Evolutionary conservation across 1,139 yeast genomes (phyloP).

Genomic region (Suhomyces anneliseae): DNA sequence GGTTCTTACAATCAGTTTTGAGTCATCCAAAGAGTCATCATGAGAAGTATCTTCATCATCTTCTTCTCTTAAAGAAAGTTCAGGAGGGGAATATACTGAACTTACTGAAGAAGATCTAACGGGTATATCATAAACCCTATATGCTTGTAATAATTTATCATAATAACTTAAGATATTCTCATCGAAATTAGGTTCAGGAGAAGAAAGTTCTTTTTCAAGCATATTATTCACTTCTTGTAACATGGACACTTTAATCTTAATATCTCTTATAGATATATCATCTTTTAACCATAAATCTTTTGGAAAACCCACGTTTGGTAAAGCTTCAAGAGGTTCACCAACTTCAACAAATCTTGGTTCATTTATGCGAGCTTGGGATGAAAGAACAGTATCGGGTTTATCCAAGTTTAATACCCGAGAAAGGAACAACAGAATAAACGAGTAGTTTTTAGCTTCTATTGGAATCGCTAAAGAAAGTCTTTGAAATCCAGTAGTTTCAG

Average conservation of each 20-base stretch:
- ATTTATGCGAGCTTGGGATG: conserved; percentile 3
- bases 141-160: conserved; percentile 37
- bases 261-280: conserved; percentile 33
- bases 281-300: conserved; percentile 42
- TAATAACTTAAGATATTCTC: conserved; percentile 35
- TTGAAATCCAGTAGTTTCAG: conserved; percentile 18
- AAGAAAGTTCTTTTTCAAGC: conserved; percentile 28
- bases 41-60: conserved; percentile 23
- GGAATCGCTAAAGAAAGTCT: conserved; percentile 30
- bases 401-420: conserved; percentile 22
- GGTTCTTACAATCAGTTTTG: conserved; percentile 15
- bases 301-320: conserved; percentile 39
- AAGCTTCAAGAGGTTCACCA: conserved; percentile 21
- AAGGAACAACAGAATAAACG: conserved; percentile 26
- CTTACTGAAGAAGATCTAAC: conserved; percentile 10
- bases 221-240: conserved; percentile 37
- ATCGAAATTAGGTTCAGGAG: conserved; percentile 20
- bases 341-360: background rate
- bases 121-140: conserved; percentile 36
- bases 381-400: conserved; percentile 12
- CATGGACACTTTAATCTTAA: conserved; percentile 35
- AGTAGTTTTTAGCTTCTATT: conserved; percentile 27
- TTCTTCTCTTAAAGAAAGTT: conserved; percentile 26
- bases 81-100: conserved; percentile 13
- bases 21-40: conserved; percentile 12